Evolutionary conservation across 2,329 filamentous ascomycete species (phyloP), one percentile per base, ranked within the genome.

Genomic region (Sclerotinia trifoliorum): DNA sequence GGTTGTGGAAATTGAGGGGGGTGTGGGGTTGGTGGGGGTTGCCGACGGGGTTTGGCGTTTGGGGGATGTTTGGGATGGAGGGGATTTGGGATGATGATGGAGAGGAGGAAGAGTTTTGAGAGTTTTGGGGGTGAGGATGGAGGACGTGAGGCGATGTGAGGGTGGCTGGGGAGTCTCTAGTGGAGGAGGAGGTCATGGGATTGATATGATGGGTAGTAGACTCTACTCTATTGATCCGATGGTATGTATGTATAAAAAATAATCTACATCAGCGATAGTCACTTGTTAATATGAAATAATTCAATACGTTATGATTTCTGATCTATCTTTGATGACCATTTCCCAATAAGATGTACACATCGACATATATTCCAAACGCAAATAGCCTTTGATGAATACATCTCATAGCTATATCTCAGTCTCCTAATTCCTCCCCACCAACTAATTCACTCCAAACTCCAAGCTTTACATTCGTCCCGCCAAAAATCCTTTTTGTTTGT

Each of bases 21-120:
- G 63, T 58, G 32, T 65, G 63, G 63, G 63, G 63, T 13, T 57
- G 52, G 52, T 44, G 42, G 51, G 63, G 29, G 26, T n/a, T 66
- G 15, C 52, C 52, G 4, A n/a, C 46, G 6, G 63, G 63, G 42
- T 49, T 66, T 29, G 51, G 42, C 21, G 13, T 46, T 10, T 57
- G 63, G 63, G 52, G 42, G 6, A 11, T 26, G 13, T 35, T 58
- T 17, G 35, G 17, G 24, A 32, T 55, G 63, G 42, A 32, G 0
- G 44, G 21, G 8, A n/a, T 61, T 15, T 52, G 26, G 44, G 58
- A 35, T 1, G 35, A n/a, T 39, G 35, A 13, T 15, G 17, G 15
- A 1, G 51, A 65, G n/a, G 63, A 35, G 7, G 42, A 48, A 4
- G 29, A 29, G 26, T 44, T 19, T 15, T 39, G 58, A 29, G 48